Percentiles rank a stretch among this genome's conserved stretches.
Conservation (phyloP, 352 stramenopile species). For the Phytopythium boreale region DNA sequence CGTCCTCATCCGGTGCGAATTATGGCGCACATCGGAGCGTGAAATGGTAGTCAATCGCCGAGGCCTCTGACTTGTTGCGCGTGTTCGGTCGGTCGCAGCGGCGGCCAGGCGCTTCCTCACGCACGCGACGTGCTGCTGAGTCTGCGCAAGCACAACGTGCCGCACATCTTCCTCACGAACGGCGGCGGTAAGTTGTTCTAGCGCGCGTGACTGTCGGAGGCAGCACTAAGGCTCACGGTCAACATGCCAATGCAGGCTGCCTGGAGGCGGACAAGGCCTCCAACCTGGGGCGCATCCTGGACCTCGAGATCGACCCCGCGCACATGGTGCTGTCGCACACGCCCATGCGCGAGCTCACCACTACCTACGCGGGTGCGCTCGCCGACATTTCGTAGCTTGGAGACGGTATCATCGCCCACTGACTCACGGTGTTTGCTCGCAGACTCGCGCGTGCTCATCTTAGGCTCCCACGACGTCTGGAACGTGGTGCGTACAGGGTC, state of each 20-base stretch:
- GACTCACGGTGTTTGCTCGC: not conserved
- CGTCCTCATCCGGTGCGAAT: constrained; percentile 77
- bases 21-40: not conserved
- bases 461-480: constrained; percentile 83
- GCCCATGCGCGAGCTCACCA: constrained; percentile 79
- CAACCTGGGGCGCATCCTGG: constrained; percentile 60
- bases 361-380: constrained; percentile 49
- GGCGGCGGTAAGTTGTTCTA: constrained; percentile 38
- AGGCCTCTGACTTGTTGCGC: not conserved
- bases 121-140: constrained; percentile 67
- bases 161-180: constrained; percentile 91
- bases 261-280: constrained; percentile 84
- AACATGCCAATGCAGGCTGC: constrained; percentile 35
- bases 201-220: not conserved
- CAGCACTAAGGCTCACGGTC: not conserved
- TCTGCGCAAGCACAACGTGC: constrained; percentile 56
- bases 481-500: constrained; percentile 44
- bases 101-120: constrained; percentile 64
- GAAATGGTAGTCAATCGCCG: not conserved
- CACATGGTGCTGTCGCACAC: constrained; percentile 89
- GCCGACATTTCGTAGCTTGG: not conserved
- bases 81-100: constrained; percentile 18
- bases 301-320: constrained; percentile 55
- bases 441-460: constrained; percentile 84
- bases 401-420: not conserved